phyloP scores from a whole-genome alignment of 2,329 filamentous ascomycete species.

The Fusarium sp. region DNA sequence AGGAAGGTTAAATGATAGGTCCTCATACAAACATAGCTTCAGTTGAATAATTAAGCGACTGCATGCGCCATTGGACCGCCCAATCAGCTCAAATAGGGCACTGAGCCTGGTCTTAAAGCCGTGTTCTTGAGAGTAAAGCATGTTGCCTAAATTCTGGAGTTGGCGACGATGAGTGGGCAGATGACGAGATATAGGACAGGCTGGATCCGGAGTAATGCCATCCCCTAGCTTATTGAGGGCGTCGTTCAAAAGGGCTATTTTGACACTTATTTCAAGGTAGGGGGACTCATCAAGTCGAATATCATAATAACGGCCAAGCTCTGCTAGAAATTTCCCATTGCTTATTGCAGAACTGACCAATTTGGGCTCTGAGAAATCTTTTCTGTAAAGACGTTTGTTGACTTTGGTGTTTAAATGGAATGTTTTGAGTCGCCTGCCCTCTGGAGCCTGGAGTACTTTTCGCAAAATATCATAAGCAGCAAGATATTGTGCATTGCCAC shows the following conservation, averaged over 20 bases:
- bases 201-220: too few relatives aligned
- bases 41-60: neutral
- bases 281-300: neutral
- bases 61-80: neutral
- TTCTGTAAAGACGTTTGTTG: neutral
- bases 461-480: neutral
- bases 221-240: neutral
- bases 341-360: neutral
- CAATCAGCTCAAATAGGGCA: neutral
- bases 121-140: neutral
- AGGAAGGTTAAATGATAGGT: too few relatives aligned
- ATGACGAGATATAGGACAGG: neutral
- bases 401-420: neutral
- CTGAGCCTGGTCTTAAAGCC: neutral
- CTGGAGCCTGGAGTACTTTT: neutral
- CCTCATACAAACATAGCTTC: neutral
- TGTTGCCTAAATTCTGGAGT: neutral
- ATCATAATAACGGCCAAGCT: neutral
- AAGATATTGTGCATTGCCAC: neutral
- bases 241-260: neutral
- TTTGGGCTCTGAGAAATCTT: neutral
- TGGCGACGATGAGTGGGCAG: neutral
- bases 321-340: neutral
- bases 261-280: neutral
- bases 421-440: neutral